A percentile compares a stretch with the other conserved stretches of the same genome.
Conservation (phyloP, 441 rosid genomes). For the Gossypium lobatum region DNA sequence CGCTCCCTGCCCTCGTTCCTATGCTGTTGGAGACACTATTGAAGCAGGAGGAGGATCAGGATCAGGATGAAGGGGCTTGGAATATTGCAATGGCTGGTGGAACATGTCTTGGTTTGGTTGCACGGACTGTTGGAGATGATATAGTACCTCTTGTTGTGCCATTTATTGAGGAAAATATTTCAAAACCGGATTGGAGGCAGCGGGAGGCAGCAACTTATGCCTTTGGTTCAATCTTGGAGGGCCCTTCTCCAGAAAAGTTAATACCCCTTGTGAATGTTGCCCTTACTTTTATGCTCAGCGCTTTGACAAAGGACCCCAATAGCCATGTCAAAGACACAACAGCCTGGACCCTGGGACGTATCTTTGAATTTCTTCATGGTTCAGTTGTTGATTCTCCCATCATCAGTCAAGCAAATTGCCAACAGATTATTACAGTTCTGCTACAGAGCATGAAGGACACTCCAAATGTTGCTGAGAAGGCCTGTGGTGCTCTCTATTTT, state of each 20-base stretch:
- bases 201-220: conserved; percentile 58
- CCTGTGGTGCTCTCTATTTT: conserved; percentile 48
- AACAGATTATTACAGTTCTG: conserved; percentile 58
- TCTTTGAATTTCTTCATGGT: conserved; percentile 66
- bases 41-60: conserved; percentile 74
- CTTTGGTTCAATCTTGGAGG: conserved; percentile 76
- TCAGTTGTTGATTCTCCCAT: conserved; percentile 50
- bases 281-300: conserved; percentile 57
- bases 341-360: conserved; percentile 66
- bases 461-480: conserved; percentile 49
- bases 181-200: conserved; percentile 70
- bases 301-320: conserved; percentile 37
- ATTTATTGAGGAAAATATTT: conserved; percentile 61
- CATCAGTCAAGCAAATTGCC: conserved; percentile 56
- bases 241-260: conserved; percentile 57
- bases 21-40: conserved; percentile 55
- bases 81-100: conserved; percentile 69
- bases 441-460: conserved; percentile 65
- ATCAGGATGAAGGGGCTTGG: conserved; percentile 61
- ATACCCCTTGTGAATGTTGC: conserved; percentile 57
- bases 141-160: conserved; percentile 74
- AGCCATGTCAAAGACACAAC: conserved; percentile 52
- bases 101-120: conserved; percentile 65
- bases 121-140: conserved; percentile 67
- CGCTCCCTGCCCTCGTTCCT: conserved; percentile 61